phyloP scores from a whole-genome alignment of 257 asterid species.

The Salvia hispanica region DNA sequence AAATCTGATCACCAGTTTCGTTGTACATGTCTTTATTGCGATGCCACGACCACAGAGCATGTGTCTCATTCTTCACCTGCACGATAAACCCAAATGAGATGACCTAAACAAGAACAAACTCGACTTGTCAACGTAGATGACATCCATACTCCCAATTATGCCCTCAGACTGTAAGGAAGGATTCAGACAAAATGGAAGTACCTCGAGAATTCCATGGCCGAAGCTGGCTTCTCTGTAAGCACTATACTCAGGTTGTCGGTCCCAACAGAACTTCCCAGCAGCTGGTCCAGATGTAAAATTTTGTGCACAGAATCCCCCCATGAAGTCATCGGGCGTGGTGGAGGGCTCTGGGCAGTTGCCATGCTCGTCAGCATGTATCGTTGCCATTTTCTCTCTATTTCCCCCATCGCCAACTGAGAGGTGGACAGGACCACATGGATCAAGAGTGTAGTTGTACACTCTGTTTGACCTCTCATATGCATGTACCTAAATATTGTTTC shows the following conservation, averaged over 20 bases:
- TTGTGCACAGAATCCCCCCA: constrained; percentile 87
- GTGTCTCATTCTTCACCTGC: constrained; percentile 86
- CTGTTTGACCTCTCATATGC: constrained; percentile 95
- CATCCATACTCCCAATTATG: neutral
- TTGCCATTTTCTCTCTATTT: constrained; percentile 85
- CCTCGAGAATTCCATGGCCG: constrained; percentile 96
- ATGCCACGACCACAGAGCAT: constrained; percentile 97
- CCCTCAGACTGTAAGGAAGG: neutral
- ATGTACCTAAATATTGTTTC: constrained; percentile 60
- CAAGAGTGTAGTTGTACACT: constrained; percentile 82
- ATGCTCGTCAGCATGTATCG: constrained; percentile 67
- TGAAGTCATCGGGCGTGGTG: constrained; percentile 62
- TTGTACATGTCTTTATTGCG: constrained; percentile 85
- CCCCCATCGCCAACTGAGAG: constrained; percentile 95
- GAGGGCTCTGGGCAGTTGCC: constrained; percentile 79
- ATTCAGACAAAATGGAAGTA: constrained; percentile 19
- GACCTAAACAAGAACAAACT: neutral
- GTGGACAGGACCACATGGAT: constrained; percentile 85
- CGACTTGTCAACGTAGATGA: neutral
- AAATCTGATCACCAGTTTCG: constrained; percentile 71
- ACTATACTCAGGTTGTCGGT: constrained; percentile 84
- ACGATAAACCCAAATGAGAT: constrained; percentile 16
- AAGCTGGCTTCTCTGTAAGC: constrained; percentile 90
- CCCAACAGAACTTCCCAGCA: constrained; percentile 91
- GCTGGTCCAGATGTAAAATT: constrained; percentile 92